Evolutionary conservation across 192 early-diverging fungal species (phyloP).

Genomic region (Backusella sp.): DNA sequence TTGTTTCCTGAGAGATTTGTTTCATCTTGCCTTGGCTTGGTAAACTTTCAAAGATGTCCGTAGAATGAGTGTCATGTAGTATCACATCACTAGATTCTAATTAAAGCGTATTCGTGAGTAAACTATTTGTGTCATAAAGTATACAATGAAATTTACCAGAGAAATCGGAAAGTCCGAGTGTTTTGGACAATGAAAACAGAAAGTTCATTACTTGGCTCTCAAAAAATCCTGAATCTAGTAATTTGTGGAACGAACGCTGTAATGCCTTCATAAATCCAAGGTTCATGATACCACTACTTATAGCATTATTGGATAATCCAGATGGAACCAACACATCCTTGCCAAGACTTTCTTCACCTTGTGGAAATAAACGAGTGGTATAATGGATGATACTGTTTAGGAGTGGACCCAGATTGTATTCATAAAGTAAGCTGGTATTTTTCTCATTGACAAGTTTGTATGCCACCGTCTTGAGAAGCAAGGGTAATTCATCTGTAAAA

Average conservation of each 20-base stretch:
- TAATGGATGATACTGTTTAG: neutral
- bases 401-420: neutral
- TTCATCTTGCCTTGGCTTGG: neutral
- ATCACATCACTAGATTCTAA: neutral
- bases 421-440: neutral
- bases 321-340: neutral
- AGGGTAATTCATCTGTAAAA: neutral
- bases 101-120: neutral
- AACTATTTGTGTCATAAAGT: no score
- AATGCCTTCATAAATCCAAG: neutral
- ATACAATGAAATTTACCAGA: no score
- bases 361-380: neutral
- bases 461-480: neutral
- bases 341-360: neutral
- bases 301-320: neutral
- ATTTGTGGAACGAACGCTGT: neutral
- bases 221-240: neutral
- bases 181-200: no score
- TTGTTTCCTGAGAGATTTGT: neutral
- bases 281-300: neutral
- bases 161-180: no score
- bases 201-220: no score
- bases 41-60: neutral
- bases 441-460: neutral
- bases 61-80: neutral